A percentile compares a stretch with the other conserved stretches of the same genome.
phyloP scores from a whole-genome alignment of 371 early-diverging fungal species.

The Batrachochytrium dendrobatidis region DNA sequence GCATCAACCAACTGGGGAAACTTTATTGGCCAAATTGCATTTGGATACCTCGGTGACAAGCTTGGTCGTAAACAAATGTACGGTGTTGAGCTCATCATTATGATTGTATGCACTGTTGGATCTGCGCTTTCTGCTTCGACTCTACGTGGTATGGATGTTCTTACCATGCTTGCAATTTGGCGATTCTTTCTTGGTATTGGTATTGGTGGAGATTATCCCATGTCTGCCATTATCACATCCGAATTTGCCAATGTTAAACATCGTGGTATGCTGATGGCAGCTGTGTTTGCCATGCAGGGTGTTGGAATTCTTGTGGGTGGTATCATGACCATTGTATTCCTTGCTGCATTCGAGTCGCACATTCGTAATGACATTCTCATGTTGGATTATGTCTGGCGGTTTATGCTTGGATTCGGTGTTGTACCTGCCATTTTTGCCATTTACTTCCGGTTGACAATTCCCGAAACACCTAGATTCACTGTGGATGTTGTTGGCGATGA shows the following conservation, averaged over 20 bases:
- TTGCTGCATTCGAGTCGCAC: constrained; percentile 59
- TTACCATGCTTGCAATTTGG: constrained; percentile 71
- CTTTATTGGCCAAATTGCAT: constrained; percentile 72
- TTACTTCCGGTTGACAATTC: constrained; percentile 86
- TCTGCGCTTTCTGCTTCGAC: constrained; percentile 67
- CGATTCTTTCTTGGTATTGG: constrained; percentile 77
- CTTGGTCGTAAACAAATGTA: constrained; percentile 82
- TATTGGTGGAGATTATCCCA: constrained; percentile 66
- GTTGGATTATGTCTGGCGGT: constrained; percentile 84
- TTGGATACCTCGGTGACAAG: constrained; percentile 79
- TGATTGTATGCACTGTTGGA: constrained; percentile 59
- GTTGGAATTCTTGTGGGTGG: constrained; percentile 77
- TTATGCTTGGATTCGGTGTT: constrained; percentile 55
- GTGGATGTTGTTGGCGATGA: constrained; percentile 46
- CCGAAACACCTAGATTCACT: constrained; percentile 84
- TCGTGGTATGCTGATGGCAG: constrained; percentile 78
- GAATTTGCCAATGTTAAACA: constrained; percentile 73
- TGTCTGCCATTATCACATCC: constrained; percentile 78
- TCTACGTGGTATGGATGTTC: constrained; percentile 58
- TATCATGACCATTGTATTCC: constrained; percentile 56
- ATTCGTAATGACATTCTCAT: constrained; percentile 55
- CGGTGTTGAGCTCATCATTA: constrained; percentile 76
- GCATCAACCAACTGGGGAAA: constrained; percentile 76
- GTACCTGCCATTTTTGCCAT: constrained; percentile 79
- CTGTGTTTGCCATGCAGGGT: constrained; percentile 90